Percentiles rank a stretch among this genome's conserved stretches.
These are phyloP conservation scores for Triglochin maritima DNA, from an alignment of 106 monocot species.

Conservation along the genomic window DNA sequence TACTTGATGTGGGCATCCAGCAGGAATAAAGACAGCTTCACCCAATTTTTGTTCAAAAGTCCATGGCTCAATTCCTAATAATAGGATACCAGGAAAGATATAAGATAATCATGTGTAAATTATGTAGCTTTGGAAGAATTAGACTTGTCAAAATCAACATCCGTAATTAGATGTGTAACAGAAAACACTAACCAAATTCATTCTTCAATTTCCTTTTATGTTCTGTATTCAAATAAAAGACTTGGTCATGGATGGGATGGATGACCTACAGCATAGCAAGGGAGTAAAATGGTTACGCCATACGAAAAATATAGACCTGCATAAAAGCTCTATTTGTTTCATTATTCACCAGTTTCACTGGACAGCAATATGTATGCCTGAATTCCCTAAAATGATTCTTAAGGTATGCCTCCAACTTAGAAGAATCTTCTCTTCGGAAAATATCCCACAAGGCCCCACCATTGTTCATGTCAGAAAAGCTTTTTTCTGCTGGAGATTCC, in stretches of 20 bases:
- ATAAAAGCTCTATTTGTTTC: not conserved
- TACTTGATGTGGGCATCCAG: conserved; percentile 85
- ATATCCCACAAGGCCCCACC: conserved; percentile 92
- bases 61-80: conserved; percentile 72
- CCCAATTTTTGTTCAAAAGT: conserved; percentile 82
- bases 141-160: not conserved
- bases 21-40: conserved; percentile 83
- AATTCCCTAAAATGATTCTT: conserved; percentile 54
- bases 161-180: not conserved
- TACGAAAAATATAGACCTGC: not conserved
- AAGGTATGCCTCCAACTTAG: conserved; percentile 54
- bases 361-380: conserved; percentile 46
- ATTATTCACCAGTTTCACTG: conserved; percentile 38
- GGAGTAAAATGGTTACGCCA: not conserved
- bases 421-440: conserved; percentile 68
- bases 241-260: conserved; percentile 69
- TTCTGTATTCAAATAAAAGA: conserved; percentile 52
- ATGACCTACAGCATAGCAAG: conserved; percentile 23
- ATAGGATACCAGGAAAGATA: not conserved
- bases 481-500: not conserved
- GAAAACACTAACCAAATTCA: conserved; percentile 43
- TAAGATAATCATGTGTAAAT: not conserved
- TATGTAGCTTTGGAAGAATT: not conserved
- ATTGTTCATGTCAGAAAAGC: conserved; percentile 5
- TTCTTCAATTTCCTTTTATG: conserved; percentile 70